These are phyloP conservation scores for Bacterosira constricta DNA, from an alignment of 108 stramenopile genomes.

Conservation along the genomic window DNA sequence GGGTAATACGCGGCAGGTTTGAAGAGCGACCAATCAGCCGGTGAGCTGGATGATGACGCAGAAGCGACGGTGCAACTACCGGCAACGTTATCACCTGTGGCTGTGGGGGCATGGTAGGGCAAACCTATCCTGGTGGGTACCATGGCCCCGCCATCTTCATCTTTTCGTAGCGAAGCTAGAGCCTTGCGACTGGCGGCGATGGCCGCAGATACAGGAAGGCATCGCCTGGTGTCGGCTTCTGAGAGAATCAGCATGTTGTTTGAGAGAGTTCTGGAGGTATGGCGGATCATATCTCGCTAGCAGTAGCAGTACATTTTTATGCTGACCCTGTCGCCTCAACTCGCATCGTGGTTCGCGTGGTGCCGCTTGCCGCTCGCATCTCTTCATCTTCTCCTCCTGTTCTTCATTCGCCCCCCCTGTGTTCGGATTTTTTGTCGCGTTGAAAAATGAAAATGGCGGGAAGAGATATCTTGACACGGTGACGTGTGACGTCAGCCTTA, in stretches of 20 bases:
- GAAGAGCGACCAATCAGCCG: constrained; percentile 79
- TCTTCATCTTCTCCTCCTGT: too few relatives aligned
- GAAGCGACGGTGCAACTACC: not conserved
- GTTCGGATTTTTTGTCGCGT: too few relatives aligned
- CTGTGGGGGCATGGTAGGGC: constrained; percentile 28
- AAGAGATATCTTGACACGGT: too few relatives aligned
- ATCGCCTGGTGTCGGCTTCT: constrained; percentile 62
- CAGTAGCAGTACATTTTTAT: too few relatives aligned
- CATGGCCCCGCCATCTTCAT: constrained; percentile 46
- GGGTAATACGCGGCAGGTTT: constrained; percentile 79
- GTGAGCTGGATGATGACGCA: not conserved
- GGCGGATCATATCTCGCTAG: constrained; percentile 10
- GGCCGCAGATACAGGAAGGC: constrained; percentile 55
- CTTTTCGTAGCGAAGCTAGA: constrained; percentile 45
- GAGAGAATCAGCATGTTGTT: constrained; percentile 61
- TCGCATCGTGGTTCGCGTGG: too few relatives aligned
- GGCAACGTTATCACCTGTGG: too few relatives aligned
- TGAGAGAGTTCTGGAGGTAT: constrained; percentile 9
- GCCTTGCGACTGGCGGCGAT: constrained; percentile 65
- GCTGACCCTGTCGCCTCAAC: too few relatives aligned
- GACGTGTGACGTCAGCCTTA: too few relatives aligned
- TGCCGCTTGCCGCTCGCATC: too few relatives aligned
- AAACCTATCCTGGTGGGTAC: constrained; percentile 69
- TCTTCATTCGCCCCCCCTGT: too few relatives aligned
- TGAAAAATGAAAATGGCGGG: too few relatives aligned